Evolutionary conservation across 2,329 filamentous ascomycete genomes (phyloP), one percentile per base, ranked within the genome.

Genomic region (Exserohilum turcica): DNA sequence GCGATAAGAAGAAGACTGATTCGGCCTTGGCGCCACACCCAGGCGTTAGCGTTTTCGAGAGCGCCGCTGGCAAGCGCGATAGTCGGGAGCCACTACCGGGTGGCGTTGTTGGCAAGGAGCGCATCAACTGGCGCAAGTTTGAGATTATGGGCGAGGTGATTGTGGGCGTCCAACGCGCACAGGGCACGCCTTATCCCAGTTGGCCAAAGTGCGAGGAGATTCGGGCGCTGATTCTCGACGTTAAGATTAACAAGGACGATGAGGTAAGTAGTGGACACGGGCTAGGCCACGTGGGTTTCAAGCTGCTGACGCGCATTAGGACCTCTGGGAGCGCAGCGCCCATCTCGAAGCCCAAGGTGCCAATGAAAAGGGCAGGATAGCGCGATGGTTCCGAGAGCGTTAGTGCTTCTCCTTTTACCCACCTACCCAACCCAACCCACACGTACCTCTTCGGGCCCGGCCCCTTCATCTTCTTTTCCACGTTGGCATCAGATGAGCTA

Each of bases 71-170:
- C 1, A 67, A 60, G 15, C 31, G 70, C 13, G 68, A 72, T 42
- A 68, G 66, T 36, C 55, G 85, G 81, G 74, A 76, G 48, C 70
- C 73, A 15, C 72, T 72, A 7, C 71, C 68, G 0, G 67, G 71
- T 1, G 73, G 72, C 13, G 67, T 76, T 0, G 60, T 55, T 13
- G 72, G 72, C 18, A 74, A 59, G 85, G 74, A 91, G 58, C 82
- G 90, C 45, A 90, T 99, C 71, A 97, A 97, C 72, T 99, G 94
- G 94, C 92, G 89, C 76, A 99, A 99, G 72, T 99, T 97, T 67
- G 93, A 97, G 74, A 88, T 99, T 28, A 86, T 97, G 76, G 92
- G 92, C 6, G 93, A 97, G 64, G 90, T 97, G 5, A 83, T 97
- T 47, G 80, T 97, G 54, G 89, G 91, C 2, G 87, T 99, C 48